Conservation (phyloP, 495 filamentous ascomycete species). For the Penicillium steckii region DNA sequence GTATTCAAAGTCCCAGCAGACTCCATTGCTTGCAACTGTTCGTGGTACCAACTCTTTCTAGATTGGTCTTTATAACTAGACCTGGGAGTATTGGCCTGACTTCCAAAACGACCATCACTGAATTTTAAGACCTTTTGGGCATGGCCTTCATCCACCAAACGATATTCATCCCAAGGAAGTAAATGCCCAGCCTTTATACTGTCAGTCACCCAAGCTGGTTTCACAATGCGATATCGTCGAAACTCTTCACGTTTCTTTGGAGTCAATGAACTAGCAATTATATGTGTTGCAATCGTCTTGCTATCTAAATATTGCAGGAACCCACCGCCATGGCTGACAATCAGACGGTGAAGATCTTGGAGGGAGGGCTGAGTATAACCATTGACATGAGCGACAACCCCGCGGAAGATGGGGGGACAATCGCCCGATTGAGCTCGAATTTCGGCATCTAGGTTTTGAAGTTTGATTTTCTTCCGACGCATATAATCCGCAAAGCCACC, state of each 20-base stretch:
- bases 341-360: slow-evolving; percentile 79
- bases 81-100: slow-evolving; percentile 56
- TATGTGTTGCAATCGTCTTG: slow-evolving; percentile 92
- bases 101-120: slow-evolving; percentile 65
- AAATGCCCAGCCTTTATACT: slow-evolving; percentile 77
- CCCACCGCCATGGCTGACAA: slow-evolving; percentile 87
- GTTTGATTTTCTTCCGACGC: slow-evolving; percentile 88
- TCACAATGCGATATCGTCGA: slow-evolving; percentile 81
- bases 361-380: slow-evolving; percentile 92
- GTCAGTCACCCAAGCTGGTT: slow-evolving; percentile 94
- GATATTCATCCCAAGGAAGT: slow-evolving; percentile 80
- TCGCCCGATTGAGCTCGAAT: slow-evolving; percentile 63
- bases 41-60: slow-evolving; percentile 73
- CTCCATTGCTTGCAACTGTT: slow-evolving; percentile 54
- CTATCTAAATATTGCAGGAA: slow-evolving; percentile 94
- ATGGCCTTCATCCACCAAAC: slow-evolving; percentile 75
- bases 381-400: slow-evolving; percentile 84
- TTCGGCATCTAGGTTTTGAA: slow-evolving; percentile 88
- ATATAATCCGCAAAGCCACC: slow-evolving; percentile 90
- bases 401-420: slow-evolving; percentile 83
- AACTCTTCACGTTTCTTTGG: slow-evolving; percentile 92
- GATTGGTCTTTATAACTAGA: slow-evolving; percentile 73
- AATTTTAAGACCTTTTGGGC: slow-evolving; percentile 79
- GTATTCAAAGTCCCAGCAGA: slow-evolving; percentile 7
- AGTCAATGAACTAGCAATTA: slow-evolving; percentile 85